These are phyloP conservation scores for Thermoascus crustaceus DNA, from an alignment of 2,329 filamentous ascomycete genomes.

Conservation along the genomic window DNA sequence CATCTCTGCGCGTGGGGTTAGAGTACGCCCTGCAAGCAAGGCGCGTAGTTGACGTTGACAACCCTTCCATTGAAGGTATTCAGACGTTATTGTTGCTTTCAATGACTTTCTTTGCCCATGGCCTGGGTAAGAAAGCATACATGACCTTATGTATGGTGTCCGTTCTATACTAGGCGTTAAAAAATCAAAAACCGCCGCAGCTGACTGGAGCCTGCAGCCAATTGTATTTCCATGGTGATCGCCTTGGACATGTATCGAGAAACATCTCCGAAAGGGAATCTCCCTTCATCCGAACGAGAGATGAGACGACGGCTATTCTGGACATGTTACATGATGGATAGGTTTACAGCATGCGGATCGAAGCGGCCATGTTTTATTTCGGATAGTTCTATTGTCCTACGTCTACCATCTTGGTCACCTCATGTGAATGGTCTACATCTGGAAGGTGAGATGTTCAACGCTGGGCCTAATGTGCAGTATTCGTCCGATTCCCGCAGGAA, in stretches of 20 bases:
- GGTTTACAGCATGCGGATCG: slow-evolving; percentile 74
- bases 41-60: slow-evolving; percentile 65
- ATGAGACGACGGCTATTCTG: slow-evolving; percentile 74
- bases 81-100: slow-evolving; percentile 69
- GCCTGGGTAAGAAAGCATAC: slow-evolving; percentile 75
- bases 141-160: slow-evolving; percentile 64
- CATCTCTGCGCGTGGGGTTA: slow-evolving; percentile 59
- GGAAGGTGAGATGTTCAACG: slow-evolving; percentile 74
- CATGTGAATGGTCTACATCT: slow-evolving; percentile 53
- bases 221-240: slow-evolving; percentile 72
- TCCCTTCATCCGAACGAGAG: slow-evolving; percentile 63
- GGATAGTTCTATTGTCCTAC: slow-evolving; percentile 66
- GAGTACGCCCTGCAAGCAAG: slow-evolving; percentile 66
- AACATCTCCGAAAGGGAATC: slow-evolving; percentile 53
- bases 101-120: slow-evolving; percentile 66
- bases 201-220: slow-evolving; percentile 47
- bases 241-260: slow-evolving; percentile 76
- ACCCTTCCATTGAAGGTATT: slow-evolving; percentile 69
- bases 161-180: background rate
- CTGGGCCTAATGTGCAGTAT: slow-evolving; percentile 68
- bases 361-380: slow-evolving; percentile 72
- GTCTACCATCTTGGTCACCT: slow-evolving; percentile 66
- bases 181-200: slow-evolving; percentile 6
- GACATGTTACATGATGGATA: slow-evolving; percentile 79
- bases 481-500: slow-evolving; percentile 61